Conservation (phyloP, 73 alveolate species). For the Uronychia setigera region DNA sequence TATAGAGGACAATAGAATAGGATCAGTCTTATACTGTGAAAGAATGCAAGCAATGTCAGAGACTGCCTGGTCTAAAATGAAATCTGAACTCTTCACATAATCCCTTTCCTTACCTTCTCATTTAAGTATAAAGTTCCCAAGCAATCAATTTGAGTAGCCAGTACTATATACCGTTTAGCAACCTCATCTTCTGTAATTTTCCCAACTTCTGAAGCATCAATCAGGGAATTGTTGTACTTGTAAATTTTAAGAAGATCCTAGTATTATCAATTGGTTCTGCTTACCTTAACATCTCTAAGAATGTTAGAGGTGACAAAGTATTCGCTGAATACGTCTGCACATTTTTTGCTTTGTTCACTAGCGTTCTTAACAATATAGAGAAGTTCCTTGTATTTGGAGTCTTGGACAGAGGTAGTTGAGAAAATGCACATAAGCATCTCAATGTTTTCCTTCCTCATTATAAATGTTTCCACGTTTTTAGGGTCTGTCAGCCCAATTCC, state of each 20-base stretch:
- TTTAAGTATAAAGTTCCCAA: slow-evolving; percentile 37
- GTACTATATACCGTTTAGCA: slow-evolving; percentile 15
- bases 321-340: slow-evolving; percentile 43
- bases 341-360: slow-evolving; percentile 7
- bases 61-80: slow-evolving; percentile 26
- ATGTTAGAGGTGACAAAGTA: slow-evolving; percentile 13
- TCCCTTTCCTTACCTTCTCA: background rate
- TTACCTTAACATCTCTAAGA: slow-evolving; percentile 27
- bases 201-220: slow-evolving; percentile 31
- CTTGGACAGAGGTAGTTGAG: background rate
- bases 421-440: background rate
- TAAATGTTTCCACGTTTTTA: background rate
- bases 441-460: background rate
- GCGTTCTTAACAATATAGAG: slow-evolving; percentile 52
- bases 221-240: slow-evolving; percentile 45
- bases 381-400: background rate
- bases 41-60: slow-evolving; percentile 33
- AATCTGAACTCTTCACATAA: slow-evolving; percentile 6
- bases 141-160: slow-evolving; percentile 57
- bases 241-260: slow-evolving; percentile 35
- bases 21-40: slow-evolving; percentile 55
- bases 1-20: slow-evolving; percentile 43
- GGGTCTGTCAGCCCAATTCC: background rate
- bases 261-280: background rate
- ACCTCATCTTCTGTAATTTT: slow-evolving; percentile 20